Percentiles rank a stretch among this genome's conserved stretches.
Evolutionary conservation across 2,329 filamentous ascomycete genomes (phyloP).

Genomic region (Aspergillus pseudoviridinutans): DNA sequence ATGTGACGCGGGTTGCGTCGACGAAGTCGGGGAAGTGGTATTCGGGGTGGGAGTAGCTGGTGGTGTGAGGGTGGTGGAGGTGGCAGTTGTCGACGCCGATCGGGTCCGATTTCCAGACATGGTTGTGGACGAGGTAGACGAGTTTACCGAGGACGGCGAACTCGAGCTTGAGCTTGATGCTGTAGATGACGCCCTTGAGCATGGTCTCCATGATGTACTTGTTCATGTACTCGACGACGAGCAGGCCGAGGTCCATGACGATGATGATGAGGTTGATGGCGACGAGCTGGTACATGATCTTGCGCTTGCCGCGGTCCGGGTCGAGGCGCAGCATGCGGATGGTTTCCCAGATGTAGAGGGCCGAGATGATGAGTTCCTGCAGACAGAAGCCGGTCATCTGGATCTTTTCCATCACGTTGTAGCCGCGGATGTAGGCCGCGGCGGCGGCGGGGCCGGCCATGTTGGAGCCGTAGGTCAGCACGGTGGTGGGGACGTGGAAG

Average conservation of each 20-base stretch:
- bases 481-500: constrained; percentile 45
- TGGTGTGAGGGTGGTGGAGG: constrained; percentile 4
- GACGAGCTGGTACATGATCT: constrained; percentile 48
- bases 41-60: not conserved
- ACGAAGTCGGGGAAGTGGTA: constrained; percentile 42
- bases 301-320: constrained; percentile 38
- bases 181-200: constrained; percentile 46
- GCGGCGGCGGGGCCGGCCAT: constrained; percentile 14
- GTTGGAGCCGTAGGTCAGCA: constrained; percentile 44
- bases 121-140: constrained; percentile 38
- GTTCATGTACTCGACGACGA: constrained; percentile 42
- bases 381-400: constrained; percentile 55
- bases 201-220: constrained; percentile 46
- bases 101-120: constrained; percentile 37
- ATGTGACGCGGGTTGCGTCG: constrained; percentile 41
- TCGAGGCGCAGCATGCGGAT: constrained; percentile 48
- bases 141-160: constrained; percentile 47
- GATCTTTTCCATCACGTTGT: constrained; percentile 51
- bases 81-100: constrained; percentile 7
- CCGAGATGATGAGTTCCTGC: constrained; percentile 53
- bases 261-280: constrained; percentile 49
- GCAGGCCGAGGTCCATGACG: constrained; percentile 42
- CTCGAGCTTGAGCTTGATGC: constrained; percentile 49
- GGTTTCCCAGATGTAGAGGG: constrained; percentile 53
- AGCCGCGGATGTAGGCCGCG: constrained; percentile 30